Evolutionary conservation across 148 eudicot genomes (phyloP).

Genomic region (Nyssa sinensis): DNA sequence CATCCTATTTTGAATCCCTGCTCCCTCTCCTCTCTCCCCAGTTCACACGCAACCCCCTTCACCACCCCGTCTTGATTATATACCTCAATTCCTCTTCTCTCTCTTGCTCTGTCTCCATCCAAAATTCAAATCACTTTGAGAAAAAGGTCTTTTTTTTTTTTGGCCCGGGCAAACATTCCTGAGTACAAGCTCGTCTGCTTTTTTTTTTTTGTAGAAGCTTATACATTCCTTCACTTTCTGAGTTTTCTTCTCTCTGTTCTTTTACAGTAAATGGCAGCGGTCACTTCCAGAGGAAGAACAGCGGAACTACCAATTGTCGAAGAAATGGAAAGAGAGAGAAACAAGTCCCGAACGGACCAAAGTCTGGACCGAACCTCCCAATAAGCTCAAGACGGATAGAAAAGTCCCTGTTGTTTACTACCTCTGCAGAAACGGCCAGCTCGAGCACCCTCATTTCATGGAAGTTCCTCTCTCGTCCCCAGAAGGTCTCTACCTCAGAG

Average conservation of each 20-base stretch:
- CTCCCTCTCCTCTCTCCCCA: neutral
- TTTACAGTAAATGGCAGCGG: constrained; percentile 29
- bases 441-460: constrained; percentile 82
- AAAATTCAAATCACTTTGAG: neutral
- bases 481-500: constrained; percentile 62
- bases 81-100: neutral
- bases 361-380: constrained; percentile 42
- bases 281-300: constrained; percentile 33
- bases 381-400: constrained; percentile 14
- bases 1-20: constrained; percentile 25
- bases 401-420: constrained; percentile 66
- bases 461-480: constrained; percentile 67
- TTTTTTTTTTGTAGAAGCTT: neutral
- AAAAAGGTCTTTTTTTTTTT: neutral
- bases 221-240: neutral
- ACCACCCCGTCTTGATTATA: neutral
- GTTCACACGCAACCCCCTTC: neutral
- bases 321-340: constrained; percentile 32
- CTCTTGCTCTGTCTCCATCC: neutral
- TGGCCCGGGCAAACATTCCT: constrained; percentile 2
- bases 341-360: constrained; percentile 50
- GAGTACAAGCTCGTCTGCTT: neutral
- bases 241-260: neutral
- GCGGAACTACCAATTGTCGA: constrained; percentile 18
- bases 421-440: constrained; percentile 65